Conservation (phyloP, 352 stramenopile species). For the Phytopythium aichiense region DNA sequence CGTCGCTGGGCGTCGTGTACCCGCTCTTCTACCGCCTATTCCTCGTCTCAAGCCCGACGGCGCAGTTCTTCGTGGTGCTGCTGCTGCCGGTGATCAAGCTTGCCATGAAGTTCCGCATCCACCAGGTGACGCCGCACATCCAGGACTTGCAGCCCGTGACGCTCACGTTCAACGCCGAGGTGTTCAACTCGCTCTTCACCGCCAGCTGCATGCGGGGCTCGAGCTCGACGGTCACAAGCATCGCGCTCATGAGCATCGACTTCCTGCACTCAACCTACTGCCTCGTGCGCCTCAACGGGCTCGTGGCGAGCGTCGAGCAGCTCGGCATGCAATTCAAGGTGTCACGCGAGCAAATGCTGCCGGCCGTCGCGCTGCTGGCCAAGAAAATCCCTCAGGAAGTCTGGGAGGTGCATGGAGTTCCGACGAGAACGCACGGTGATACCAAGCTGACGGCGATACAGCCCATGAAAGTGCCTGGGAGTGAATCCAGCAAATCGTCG, state of each 20-base stretch:
- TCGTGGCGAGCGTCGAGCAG: not conserved
- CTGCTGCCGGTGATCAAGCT: constrained; percentile 38
- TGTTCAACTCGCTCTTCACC: constrained; percentile 26
- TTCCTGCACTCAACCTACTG: constrained; percentile 9
- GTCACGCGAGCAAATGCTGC: not conserved
- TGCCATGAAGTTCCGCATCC: constrained; percentile 31
- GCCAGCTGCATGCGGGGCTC: constrained; percentile 16
- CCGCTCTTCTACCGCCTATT: constrained; percentile 20
- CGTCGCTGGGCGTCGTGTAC: constrained; percentile 14
- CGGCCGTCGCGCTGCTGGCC: not conserved
- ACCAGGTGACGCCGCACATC: constrained; percentile 1
- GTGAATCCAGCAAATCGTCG: not conserved
- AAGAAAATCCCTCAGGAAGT: not conserved
- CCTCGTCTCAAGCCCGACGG: constrained; percentile 9
- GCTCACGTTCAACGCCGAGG: constrained; percentile 21
- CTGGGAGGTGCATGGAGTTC: not conserved
- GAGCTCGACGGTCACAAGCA: constrained; percentile 13
- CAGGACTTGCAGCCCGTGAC: constrained; percentile 4
- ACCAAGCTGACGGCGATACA: not conserved
- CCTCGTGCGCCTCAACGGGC: not conserved
- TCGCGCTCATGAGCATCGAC: constrained; percentile 17
- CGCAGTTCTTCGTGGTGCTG: constrained; percentile 21
- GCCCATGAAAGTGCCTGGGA: not conserved
- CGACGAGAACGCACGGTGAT: not conserved
- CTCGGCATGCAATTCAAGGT: not conserved